Base-by-base conservation (phyloP, 106 monocot genomes). In the Apostasia ramifera region DNA sequence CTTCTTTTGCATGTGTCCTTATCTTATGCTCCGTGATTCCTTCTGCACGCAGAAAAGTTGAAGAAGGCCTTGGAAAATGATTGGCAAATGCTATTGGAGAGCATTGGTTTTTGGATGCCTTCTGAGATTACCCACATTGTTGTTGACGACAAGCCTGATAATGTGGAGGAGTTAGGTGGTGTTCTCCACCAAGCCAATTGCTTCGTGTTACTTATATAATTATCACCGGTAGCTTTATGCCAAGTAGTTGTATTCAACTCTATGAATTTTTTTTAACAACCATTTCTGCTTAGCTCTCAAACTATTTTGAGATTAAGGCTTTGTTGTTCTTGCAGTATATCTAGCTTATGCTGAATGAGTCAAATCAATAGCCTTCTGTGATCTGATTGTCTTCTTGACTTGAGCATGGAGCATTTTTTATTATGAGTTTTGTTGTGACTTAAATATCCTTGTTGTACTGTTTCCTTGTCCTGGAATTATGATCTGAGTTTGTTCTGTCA, bases 21-120 rank as follows among this genome's bases (percentile, higher is more conserved):
- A 41, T 37, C 67, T 0, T 40, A 53, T 39, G 10, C 5, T 5
- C 46, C 2, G 52, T 52, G 52, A 56, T 40, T 47, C 5, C 0
- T 67, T 40, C 26, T 48, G 14, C 44, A 52, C 47, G 44, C 75
- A 94, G 94, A 81, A 55, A 73, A 67, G 62, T 80, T 95, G 61
- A 70, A 73, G 80, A 70, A 59, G 12, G 86, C 75, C 14, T 66
- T 95, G 47, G 68, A 86, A 52, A 82, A 64, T 57, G 78, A 86
- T 48, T 95, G 88, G 95, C 73, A 47, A 40, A 69, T 56, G 53
- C 68, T 95, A 8, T 72, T 85, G 74, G 95, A 95, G 59, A 79
- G 86, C 53, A 85, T 91, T 80, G 91, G 95, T 47, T 61, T 86
- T 70, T 95, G 88, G 91, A 73, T 91, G 63, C 88, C 88, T 71